phyloP scores from a whole-genome alignment of 331 rosid species.

The Quercus lobata region DNA sequence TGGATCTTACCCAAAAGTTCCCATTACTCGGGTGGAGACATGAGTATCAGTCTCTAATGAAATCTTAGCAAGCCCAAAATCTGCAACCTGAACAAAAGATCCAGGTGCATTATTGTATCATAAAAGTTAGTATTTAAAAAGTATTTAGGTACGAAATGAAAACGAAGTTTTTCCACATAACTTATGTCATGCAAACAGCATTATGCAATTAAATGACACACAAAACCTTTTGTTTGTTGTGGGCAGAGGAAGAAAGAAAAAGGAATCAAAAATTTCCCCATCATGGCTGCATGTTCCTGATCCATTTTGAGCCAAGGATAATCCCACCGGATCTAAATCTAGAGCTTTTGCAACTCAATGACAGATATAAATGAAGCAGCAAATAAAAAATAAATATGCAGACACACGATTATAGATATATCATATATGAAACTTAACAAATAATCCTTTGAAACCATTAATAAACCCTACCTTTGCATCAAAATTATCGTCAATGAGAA shows the following conservation, averaged over 20 bases:
- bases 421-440: background rate
- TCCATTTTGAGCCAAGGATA: background rate
- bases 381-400: background rate
- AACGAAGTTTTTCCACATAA: background rate
- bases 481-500: slow-evolving; percentile 58
- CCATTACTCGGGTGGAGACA: slow-evolving; percentile 56
- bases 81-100: slow-evolving; percentile 41
- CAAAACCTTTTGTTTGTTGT: background rate
- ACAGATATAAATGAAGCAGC: background rate
- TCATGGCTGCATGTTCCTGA: background rate
- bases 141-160: background rate
- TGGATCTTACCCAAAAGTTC: slow-evolving; percentile 47
- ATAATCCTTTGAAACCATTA: background rate
- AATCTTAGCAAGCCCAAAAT: slow-evolving; percentile 54
- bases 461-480: slow-evolving; percentile 55
- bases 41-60: slow-evolving; percentile 42
- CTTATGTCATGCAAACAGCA: background rate
- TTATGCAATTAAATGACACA: background rate
- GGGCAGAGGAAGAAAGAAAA: background rate
- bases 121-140: background rate
- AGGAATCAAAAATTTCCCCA: background rate
- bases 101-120: background rate
- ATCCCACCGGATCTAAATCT: background rate
- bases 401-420: background rate
- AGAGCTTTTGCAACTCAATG: background rate